Conservation (phyloP, 768 basidiomycete species). For the Leccinum barrowsii region DNA sequence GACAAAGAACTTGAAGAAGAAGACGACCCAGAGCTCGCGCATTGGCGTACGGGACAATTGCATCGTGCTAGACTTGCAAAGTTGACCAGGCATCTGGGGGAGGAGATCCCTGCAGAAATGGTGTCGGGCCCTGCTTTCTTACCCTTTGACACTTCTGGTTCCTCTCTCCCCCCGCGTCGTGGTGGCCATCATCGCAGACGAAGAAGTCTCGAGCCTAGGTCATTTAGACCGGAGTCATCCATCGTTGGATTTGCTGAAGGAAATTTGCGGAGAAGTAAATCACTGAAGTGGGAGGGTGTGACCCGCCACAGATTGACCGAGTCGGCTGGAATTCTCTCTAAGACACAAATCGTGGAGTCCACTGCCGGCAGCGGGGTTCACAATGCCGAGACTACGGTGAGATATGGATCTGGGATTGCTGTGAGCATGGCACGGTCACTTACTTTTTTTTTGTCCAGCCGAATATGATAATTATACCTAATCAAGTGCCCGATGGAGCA, state of each 20-base stretch:
- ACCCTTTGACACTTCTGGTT: not conserved
- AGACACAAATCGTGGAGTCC: not conserved
- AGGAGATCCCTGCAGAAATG: conserved; percentile 38
- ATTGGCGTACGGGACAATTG: conserved; percentile 20
- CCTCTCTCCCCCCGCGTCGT: not conserved
- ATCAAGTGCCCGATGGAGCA: not conserved
- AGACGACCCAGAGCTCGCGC: conserved; percentile 1
- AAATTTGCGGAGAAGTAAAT: conserved; percentile 29
- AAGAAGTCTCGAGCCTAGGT: conserved; percentile 15
- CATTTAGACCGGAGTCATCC: not conserved
- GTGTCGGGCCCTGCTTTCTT: conserved; percentile 13
- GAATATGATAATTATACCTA: not conserved
- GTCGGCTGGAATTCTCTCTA: not conserved
- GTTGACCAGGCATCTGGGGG: conserved; percentile 36
- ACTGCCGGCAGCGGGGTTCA: not conserved
- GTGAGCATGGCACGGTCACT: not conserved
- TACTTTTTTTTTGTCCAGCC: conserved; percentile 2
- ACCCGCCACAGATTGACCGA: not conserved
- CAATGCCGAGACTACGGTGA: conserved; percentile 2
- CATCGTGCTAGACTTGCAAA: conserved; percentile 34
- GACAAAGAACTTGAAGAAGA: conserved; percentile 2
- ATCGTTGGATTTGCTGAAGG: not conserved
- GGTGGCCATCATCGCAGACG: conserved; percentile 8
- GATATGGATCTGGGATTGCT: not conserved
- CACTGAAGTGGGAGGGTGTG: conserved; percentile 19